Base-by-base conservation (phyloP, 129 eudicot species). In the Arctium minus region DNA sequence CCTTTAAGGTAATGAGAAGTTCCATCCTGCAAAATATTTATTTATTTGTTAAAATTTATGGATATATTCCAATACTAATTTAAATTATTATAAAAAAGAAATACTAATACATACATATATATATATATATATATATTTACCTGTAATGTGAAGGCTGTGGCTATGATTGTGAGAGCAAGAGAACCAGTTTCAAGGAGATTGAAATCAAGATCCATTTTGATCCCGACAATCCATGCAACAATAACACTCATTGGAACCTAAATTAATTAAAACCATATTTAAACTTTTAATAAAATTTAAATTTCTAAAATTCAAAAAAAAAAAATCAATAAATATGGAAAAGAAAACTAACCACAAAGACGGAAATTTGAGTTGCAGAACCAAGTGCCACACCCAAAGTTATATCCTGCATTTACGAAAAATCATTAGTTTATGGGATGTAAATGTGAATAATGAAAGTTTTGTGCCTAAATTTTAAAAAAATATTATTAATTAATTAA, bases 1-100 rank as follows among this genome's bases (percentile, higher is more conserved):
- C 98, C 98, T 81, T 94, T 94, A 46, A 94, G 84, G 85, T 94
- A 94, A 81, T 94, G 98, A 80, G 97, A 94, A 67, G 93, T 92
- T 42, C 98, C 98, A 86, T 94, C 98, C 98, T 94, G 88, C 56
- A 86, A 62, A 22, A 78, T 35, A 67, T 18, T n/a, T 12, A 75
- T 48, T 40, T 6, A 37, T 37, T 40, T 5, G 13, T 17, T 18
- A 15, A 12, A 71, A 11, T 18, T 30, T 60, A 11, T 6, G 36
- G 30, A 22, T 77, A 12, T 38, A 73, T 18, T 56, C 8, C 1
- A 42, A 33, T 33, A 10, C 72, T 13, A n/a, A 4, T 1, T 40
- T 36, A 53, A 83, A 17, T 9, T 46, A 70, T 32, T 32, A 3
- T 11, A 10, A 36, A 62, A 12, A 2, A 15, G 30, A 72, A 8